phyloP scores from a whole-genome alignment of 106 monocot species.

The Dioscorea zingiberensis region DNA sequence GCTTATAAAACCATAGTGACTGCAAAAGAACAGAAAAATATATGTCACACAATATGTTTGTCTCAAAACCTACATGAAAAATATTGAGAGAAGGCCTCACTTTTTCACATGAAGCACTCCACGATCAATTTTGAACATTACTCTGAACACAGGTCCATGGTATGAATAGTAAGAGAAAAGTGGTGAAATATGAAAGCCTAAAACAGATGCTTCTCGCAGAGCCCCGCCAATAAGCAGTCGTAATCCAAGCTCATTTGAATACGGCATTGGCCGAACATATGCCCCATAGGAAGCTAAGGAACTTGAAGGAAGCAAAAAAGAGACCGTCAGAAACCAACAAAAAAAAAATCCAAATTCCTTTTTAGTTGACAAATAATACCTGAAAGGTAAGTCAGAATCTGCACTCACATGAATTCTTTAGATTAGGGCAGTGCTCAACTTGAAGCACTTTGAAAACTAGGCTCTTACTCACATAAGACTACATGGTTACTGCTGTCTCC shows the following conservation, averaged over 20 bases:
- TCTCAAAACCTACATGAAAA: no score
- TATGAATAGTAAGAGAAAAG: constrained; percentile 96
- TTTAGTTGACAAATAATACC: no score
- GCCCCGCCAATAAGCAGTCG: constrained; percentile 96
- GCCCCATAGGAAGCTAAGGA: constrained; percentile 94
- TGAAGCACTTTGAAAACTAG: no score
- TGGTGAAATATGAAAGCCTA: constrained; percentile 72
- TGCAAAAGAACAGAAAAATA: constrained; percentile 17
- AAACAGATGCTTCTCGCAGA: constrained; percentile 73
- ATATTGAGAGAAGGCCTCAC: constrained; percentile 18
- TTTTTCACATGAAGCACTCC: constrained; percentile 51
- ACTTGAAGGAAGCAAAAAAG: constrained; percentile 40
- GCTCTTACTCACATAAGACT: no score
- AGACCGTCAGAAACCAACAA: not conserved
- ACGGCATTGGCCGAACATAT: constrained; percentile 95
- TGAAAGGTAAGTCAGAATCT: no score
- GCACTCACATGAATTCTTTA: no score
- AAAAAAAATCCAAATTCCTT: no score
- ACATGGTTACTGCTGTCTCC: no score
- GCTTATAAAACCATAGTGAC: constrained; percentile 82
- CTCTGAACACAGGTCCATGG: constrained; percentile 93
- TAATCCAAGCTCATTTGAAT: constrained; percentile 94
- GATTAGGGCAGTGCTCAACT: no score
- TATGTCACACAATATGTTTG: not conserved
- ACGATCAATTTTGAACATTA: constrained; percentile 63